phyloP scores from a whole-genome alignment of 225 moss, liverwort and hornwort genomes.

The Rhytidiadelphus loreus region DNA sequence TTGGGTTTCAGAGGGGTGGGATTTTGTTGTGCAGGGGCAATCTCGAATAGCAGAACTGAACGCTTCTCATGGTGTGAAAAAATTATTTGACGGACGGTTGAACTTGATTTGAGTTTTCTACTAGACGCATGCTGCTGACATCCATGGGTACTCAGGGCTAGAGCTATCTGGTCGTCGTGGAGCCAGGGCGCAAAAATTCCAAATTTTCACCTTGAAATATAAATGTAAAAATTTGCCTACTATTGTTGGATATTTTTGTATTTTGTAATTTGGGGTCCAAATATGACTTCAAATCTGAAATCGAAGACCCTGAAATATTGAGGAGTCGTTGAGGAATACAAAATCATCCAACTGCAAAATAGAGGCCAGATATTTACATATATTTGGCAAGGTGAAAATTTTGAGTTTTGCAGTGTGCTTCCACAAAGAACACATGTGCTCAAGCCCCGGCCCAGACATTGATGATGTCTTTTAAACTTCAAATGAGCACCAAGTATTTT shows the following conservation, averaged over 20 bases:
- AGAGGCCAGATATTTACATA: not conserved
- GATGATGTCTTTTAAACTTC: not conserved
- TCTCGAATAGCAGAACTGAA: not conserved
- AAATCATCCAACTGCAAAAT: not conserved
- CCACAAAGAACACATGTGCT: not conserved
- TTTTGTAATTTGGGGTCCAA: not conserved
- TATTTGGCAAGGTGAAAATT: not conserved
- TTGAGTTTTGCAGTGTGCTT: not conserved
- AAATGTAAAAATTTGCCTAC: too few relatives aligned
- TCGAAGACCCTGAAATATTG: not conserved
- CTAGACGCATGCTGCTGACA: not conserved
- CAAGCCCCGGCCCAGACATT: not conserved
- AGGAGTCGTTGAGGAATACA: not conserved
- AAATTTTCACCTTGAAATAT: not conserved
- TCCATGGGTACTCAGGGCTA: too few relatives aligned
- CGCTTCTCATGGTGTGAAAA: not conserved
- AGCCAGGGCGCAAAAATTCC: too few relatives aligned
- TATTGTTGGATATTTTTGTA: not conserved
- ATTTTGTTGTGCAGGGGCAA: not conserved
- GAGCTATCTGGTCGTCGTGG: not conserved
- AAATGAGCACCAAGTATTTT: not conserved
- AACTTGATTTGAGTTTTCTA: not conserved
- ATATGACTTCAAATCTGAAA: not conserved
- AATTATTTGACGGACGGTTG: not conserved
- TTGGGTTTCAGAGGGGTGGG: not conserved